Evolutionary conservation across 148 eudicot genomes (phyloP).

Genomic region (Dysphania ambrosioides): DNA sequence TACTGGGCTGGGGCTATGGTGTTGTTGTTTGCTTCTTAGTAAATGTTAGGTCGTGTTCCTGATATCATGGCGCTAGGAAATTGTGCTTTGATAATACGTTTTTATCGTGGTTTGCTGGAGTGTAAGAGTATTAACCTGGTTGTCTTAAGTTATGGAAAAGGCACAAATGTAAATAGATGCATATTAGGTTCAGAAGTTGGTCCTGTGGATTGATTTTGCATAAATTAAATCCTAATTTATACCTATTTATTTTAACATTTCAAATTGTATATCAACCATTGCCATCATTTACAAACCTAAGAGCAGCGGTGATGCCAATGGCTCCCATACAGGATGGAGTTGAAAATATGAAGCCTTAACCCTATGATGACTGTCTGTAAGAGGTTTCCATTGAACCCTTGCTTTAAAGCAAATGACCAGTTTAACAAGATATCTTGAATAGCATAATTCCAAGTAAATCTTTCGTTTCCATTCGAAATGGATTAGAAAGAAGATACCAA

Average conservation of each 20-base stretch:
- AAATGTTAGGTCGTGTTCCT: neutral
- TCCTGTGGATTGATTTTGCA: neutral
- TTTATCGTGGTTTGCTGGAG: neutral
- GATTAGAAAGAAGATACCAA: neutral
- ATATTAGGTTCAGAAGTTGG: neutral
- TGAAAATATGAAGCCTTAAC: neutral
- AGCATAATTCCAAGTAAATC: neutral
- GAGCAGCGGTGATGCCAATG: neutral
- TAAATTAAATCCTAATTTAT: no score
- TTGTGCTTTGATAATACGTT: neutral
- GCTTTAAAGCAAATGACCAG: neutral
- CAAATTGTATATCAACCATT: neutral
- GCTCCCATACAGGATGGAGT: neutral
- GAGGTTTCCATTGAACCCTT: neutral
- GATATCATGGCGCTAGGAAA: neutral
- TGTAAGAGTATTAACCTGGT: neutral
- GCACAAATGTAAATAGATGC: neutral
- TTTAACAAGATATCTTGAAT: neutral
- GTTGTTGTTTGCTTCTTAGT: neutral
- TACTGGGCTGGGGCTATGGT: neutral
- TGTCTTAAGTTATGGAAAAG: neutral
- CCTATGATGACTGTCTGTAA: neutral
- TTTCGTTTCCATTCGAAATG: neutral
- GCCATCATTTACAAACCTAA: neutral
- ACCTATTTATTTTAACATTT: neutral